Conservation (phyloP, 2,329 filamentous ascomycete genomes). For the Fusarium nodosum region DNA sequence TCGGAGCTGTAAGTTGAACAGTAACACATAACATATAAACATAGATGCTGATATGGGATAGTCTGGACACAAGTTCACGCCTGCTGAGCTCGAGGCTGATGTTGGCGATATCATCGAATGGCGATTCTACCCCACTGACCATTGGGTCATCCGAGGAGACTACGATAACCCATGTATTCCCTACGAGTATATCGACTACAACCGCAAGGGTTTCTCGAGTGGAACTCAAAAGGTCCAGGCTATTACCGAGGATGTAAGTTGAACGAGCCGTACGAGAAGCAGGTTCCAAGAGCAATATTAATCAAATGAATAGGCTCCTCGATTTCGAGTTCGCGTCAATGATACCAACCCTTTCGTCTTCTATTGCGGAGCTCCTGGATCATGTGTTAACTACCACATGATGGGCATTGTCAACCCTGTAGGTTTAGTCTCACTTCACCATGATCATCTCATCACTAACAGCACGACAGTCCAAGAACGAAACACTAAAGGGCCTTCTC, state of each 20-base stretch:
- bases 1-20: slow-evolving; percentile 44
- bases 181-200: slow-evolving; percentile 65
- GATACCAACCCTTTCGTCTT: slow-evolving; percentile 75
- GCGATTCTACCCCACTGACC: slow-evolving; percentile 72
- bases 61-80: slow-evolving; percentile 53
- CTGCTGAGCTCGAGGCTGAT: slow-evolving; percentile 50
- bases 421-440: slow-evolving; percentile 20
- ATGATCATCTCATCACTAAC: slow-evolving; percentile 17
- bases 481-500: slow-evolving; percentile 63
- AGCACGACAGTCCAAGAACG: slow-evolving; percentile 58
- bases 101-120: slow-evolving; percentile 68
- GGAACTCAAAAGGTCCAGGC: slow-evolving; percentile 62
- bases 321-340: slow-evolving; percentile 64
- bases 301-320: slow-evolving; percentile 54
- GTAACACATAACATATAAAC: background rate
- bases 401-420: slow-evolving; percentile 81
- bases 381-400: slow-evolving; percentile 77
- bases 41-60: slow-evolving; percentile 28
- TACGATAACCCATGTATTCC: slow-evolving; percentile 74
- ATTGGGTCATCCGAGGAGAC: slow-evolving; percentile 73
- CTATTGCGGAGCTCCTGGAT: slow-evolving; percentile 76
- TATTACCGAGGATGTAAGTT: slow-evolving; percentile 61
- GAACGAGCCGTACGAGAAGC: background rate
- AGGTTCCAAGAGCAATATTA: slow-evolving; percentile 14
- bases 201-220: slow-evolving; percentile 67